These are phyloP conservation scores for Sicyos baderoa DNA, from an alignment of 306 rosid genomes.

Conservation along the genomic window DNA sequence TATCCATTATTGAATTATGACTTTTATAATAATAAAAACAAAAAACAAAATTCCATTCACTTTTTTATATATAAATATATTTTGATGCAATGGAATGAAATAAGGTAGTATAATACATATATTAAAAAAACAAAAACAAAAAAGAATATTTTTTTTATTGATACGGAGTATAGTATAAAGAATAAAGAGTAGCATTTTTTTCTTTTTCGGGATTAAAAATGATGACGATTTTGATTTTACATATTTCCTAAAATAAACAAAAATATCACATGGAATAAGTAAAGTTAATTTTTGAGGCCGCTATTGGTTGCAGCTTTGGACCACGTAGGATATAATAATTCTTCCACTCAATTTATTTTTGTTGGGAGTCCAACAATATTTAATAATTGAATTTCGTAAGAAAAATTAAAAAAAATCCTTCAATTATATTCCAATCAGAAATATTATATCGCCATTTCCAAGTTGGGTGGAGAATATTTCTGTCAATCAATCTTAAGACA, in stretches of 20 bases:
- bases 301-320: neutral
- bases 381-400: neutral
- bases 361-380: neutral
- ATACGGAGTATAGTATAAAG: neutral
- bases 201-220: neutral
- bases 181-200: neutral
- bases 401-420: too few relatives aligned
- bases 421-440: neutral
- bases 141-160: too few relatives aligned
- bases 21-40: too few relatives aligned
- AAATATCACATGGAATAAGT: slow-evolving; percentile 5
- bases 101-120: neutral
- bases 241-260: slow-evolving; percentile 1
- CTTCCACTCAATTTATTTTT: neutral
- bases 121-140: too few relatives aligned
- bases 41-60: too few relatives aligned
- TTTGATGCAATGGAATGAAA: neutral
- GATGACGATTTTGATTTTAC: neutral
- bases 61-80: too few relatives aligned
- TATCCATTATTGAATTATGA: too few relatives aligned
- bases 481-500: neutral
- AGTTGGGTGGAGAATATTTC: neutral
- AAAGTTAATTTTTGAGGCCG: neutral
- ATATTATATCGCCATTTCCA: neutral
- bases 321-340: neutral